A percentile compares a stretch with the other conserved stretches of the same genome.
Evolutionary conservation across 1,284 basidiomycete species (phyloP).

Genomic region (Trametes hirsuta): DNA sequence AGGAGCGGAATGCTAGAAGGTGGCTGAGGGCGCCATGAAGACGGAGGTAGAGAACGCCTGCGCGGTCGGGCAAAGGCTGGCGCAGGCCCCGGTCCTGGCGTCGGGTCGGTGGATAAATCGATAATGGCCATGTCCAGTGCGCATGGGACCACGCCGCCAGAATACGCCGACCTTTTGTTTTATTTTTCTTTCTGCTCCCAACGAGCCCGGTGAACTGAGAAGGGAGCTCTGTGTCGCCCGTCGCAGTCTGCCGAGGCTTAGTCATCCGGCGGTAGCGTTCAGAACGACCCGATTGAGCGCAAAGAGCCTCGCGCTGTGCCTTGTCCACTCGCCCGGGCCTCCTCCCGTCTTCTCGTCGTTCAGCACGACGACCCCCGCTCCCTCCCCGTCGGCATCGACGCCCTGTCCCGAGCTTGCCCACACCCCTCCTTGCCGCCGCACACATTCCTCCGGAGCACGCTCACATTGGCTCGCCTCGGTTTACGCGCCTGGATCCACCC

Average conservation of each 20-base stretch:
- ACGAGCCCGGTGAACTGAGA: constrained; percentile 10
- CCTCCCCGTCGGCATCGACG: constrained; percentile 3
- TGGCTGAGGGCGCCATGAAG: constrained; percentile 6
- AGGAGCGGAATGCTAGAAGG: constrained; percentile 15
- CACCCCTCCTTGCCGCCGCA: not conserved
- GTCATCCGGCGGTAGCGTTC: constrained; percentile 22
- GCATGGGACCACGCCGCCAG: too few relatives aligned
- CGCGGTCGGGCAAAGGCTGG: not conserved
- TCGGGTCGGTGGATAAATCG: too few relatives aligned
- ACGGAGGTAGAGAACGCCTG: constrained; percentile 2
- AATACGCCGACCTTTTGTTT: too few relatives aligned
- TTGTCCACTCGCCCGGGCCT: constrained; percentile 26
- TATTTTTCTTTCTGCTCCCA: too few relatives aligned
- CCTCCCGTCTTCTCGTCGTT: constrained; percentile 27
- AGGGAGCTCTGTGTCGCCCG: constrained; percentile 2
- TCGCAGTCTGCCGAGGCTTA: constrained; percentile 26
- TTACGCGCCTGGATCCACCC: constrained; percentile 16
- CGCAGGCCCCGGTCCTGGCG: too few relatives aligned
- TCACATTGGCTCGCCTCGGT: constrained; percentile 17
- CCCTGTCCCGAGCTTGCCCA: not conserved
- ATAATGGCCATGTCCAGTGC: too few relatives aligned
- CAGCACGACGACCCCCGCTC: constrained; percentile 26
- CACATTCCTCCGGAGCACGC: constrained; percentile 12
- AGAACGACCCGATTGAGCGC: not conserved
- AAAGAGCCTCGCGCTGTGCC: constrained; percentile 17